A percentile compares a stretch with the other conserved stretches of the same genome.
Evolutionary conservation across 208 protist species (phyloP).

Genomic region (Phytomonas sp.): DNA sequence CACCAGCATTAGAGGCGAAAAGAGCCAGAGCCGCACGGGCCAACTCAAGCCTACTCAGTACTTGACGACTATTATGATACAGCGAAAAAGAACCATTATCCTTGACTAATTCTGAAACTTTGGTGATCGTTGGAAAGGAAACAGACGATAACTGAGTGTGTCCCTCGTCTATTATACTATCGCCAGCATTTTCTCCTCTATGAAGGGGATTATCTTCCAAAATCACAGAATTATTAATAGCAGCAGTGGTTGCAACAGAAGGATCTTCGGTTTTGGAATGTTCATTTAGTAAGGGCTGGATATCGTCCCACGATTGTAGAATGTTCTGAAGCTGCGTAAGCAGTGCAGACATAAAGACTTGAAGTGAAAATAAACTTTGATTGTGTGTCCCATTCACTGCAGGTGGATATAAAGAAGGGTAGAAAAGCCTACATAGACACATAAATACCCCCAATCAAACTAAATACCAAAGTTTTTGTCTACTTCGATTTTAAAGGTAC

Average conservation of each 20-base stretch:
- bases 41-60: constrained; percentile 42
- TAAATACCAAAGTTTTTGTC: neutral
- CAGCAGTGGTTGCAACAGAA: neutral
- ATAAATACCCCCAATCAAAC: neutral
- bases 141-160: neutral
- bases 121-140: neutral
- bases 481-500: neutral
- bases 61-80: neutral
- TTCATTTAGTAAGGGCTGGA: neutral
- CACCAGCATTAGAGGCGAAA: constrained; percentile 69
- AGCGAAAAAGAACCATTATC: neutral
- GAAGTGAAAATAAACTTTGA: neutral
- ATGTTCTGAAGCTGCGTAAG: constrained; percentile 10
- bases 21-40: constrained; percentile 61
- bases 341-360: constrained; percentile 9
- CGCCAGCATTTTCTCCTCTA: neutral
- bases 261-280: neutral
- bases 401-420: neutral
- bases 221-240: neutral
- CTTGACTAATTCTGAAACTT: neutral
- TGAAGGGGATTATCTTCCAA: neutral
- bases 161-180: neutral
- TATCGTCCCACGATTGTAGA: constrained; percentile 9
- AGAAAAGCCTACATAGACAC: neutral
- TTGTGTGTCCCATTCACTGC: neutral